Percentiles rank a stretch among this genome's conserved stretches.
These are phyloP conservation scores for Ustilago nuda DNA, from an alignment of 1,284 basidiomycete species.

Conservation along the genomic window DNA sequence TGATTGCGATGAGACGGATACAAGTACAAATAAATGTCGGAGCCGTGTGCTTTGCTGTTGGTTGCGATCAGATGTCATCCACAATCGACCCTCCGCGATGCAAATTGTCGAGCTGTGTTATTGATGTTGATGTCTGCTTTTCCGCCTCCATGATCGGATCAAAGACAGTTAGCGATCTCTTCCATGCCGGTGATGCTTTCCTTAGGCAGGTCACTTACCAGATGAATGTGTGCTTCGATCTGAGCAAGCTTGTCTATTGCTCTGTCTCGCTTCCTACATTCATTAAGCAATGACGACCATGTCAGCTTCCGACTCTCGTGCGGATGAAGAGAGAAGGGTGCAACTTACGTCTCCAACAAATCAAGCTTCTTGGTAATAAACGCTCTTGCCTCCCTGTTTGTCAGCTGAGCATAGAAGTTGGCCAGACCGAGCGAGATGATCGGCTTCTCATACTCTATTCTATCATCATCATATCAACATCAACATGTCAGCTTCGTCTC, in stretches of 20 bases:
- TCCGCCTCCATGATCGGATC: not conserved
- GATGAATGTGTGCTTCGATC: constrained; percentile 53
- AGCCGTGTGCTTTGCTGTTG: not conserved
- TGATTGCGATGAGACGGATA: not conserved
- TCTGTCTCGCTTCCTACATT: constrained; percentile 28
- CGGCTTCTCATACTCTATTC: constrained; percentile 34
- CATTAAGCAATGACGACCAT: not conserved
- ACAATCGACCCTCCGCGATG: constrained; percentile 49
- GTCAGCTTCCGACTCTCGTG: not conserved
- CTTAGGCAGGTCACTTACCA: constrained; percentile 18
- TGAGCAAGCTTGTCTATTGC: constrained; percentile 48
- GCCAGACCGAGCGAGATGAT: constrained; percentile 43
- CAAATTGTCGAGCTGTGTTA: constrained; percentile 53
- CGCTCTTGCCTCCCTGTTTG: constrained; percentile 46
- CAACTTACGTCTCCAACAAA: constrained; percentile 41
- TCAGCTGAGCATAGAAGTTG: constrained; percentile 49
- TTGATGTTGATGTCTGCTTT: constrained; percentile 47
- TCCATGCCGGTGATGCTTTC: not conserved
- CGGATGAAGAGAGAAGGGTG: not conserved
- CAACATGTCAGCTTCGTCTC: not conserved
- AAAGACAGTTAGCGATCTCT: not conserved
- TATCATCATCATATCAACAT: not conserved
- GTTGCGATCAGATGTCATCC: constrained; percentile 22
- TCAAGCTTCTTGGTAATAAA: constrained; percentile 49
- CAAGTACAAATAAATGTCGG: constrained; percentile 18